A percentile compares a stretch with the other conserved stretches of the same genome.
Evolutionary conservation across 257 asterid species (phyloP).

Genomic region (Solanum arcanum): DNA sequence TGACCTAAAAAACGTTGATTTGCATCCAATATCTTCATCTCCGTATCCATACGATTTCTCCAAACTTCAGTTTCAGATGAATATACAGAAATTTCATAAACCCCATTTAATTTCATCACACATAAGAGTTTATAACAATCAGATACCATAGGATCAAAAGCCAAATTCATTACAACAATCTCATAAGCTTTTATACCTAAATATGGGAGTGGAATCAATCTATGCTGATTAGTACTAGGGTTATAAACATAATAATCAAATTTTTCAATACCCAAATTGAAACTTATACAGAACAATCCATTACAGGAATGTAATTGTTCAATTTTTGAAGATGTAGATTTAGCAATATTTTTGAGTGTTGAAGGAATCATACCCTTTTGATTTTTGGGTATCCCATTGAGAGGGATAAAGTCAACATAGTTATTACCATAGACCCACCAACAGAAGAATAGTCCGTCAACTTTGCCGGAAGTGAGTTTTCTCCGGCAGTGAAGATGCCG

Average conservation of each 20-base stretch:
- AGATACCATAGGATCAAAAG: constrained; percentile 1
- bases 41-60: neutral
- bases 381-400: neutral
- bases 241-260: constrained; percentile 2
- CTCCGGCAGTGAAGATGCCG: neutral
- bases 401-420: neutral
- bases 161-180: neutral
- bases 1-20: neutral
- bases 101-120: neutral
- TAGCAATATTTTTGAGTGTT: neutral
- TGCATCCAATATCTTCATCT: neutral
- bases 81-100: neutral
- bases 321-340: neutral
- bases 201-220: neutral
- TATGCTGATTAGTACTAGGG: neutral
- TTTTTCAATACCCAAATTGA: neutral
- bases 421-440: neutral
- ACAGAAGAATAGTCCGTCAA: neutral
- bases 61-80: neutral
- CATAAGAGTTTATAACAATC: neutral
- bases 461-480: neutral
- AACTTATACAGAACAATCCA: constrained; percentile 2
- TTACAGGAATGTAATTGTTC: constrained; percentile 1
- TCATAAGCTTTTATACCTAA: neutral
- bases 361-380: neutral